Evolutionary conservation across 495 filamentous ascomycete genomes (phyloP).

Genomic region (Pyrenula massariospora): DNA sequence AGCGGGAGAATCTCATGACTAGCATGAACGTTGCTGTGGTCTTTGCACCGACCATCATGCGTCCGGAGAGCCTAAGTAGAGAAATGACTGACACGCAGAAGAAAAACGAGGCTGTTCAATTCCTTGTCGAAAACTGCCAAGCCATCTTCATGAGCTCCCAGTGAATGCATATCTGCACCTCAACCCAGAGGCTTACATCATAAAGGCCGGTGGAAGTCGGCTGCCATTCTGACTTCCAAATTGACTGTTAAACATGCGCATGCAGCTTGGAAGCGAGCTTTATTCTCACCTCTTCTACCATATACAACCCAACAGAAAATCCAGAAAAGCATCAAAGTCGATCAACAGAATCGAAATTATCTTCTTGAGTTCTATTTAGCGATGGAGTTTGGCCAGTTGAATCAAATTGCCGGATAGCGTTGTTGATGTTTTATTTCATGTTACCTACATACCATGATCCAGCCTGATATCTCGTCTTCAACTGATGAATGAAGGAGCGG

Average conservation of each 20-base stretch:
- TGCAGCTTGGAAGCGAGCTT: no score
- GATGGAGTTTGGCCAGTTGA: not conserved
- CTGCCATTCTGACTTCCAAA: no score
- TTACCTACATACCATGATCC: not conserved
- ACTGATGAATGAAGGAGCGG: no score
- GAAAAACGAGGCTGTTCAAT: slow-evolving; percentile 84
- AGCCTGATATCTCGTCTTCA: no score
- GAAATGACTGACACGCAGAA: slow-evolving; percentile 94
- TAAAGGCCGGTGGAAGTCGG: no score
- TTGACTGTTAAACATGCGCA: no score
- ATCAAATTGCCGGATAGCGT: not conserved
- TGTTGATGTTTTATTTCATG: no score
- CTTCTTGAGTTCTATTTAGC: not conserved
- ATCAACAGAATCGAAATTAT: not conserved
- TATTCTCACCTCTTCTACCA: no score
- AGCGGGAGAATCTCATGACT: slow-evolving; percentile 85
- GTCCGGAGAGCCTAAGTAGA: slow-evolving; percentile 72
- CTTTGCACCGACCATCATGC: slow-evolving; percentile 95
- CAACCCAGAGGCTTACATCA: no score
- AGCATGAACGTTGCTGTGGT: slow-evolving; percentile 92
- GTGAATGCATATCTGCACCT: no score
- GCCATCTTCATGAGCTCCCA: slow-evolving; percentile 46
- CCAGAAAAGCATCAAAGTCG: no score
- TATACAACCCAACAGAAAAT: no score
- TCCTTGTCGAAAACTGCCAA: slow-evolving; percentile 76